Conservation (phyloP, 495 filamentous ascomycete species). For the Ascodesmis nigricans region DNA sequence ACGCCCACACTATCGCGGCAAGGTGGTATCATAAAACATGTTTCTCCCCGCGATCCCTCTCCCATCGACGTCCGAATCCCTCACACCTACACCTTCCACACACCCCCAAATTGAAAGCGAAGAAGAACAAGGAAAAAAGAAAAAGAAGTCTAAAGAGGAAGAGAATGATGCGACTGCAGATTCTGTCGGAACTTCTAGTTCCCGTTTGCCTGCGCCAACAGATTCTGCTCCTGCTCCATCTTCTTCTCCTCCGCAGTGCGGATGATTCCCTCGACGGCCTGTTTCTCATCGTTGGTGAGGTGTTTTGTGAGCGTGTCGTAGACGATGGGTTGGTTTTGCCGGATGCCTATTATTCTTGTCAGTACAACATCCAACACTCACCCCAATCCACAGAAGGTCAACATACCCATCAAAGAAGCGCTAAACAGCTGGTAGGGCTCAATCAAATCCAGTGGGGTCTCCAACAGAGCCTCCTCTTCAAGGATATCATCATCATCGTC, state of each 20-base stretch:
- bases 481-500: conserved; percentile 64
- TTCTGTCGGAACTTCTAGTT: conserved; percentile 7
- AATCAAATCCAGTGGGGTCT: conserved; percentile 81
- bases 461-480: conserved; percentile 76
- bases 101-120: not conserved
- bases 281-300: conserved; percentile 60
- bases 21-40: too few relatives aligned
- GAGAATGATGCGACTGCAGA: not conserved
- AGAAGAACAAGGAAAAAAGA: not conserved
- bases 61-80: too few relatives aligned
- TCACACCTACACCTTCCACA: too few relatives aligned
- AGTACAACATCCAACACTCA: conserved; percentile 6
- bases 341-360: conserved; percentile 38
- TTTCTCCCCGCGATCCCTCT: too few relatives aligned
- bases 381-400: not conserved
- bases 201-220: conserved; percentile 10
- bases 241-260: conserved; percentile 24
- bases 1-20: too few relatives aligned
- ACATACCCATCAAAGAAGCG: conserved; percentile 58
- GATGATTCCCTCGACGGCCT: conserved; percentile 47
- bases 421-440: conserved; percentile 84
- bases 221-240: conserved; percentile 15
- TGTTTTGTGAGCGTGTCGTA: conserved; percentile 61
- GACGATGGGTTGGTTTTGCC: conserved; percentile 75
- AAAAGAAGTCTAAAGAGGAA: not conserved